Evolutionary conservation across 805 yeast genomes (phyloP), one percentile per base, ranked within the genome.

Genomic region (Cyberlindnera veronae): DNA sequence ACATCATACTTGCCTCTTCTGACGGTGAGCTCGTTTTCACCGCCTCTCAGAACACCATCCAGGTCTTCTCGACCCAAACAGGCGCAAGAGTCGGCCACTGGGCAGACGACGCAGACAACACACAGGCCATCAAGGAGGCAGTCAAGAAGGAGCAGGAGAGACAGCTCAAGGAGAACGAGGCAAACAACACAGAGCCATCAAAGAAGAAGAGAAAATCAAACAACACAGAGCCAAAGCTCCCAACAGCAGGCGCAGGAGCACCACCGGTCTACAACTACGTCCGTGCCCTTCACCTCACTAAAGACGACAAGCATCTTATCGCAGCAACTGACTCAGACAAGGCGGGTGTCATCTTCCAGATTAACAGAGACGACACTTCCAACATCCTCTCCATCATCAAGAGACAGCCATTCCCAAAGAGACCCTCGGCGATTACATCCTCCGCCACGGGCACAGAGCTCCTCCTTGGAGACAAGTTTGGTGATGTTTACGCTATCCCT

Each of bases 401-500:
- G 56, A 77, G 91, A 54, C 91, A 88, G 57, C 73, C 76, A 5
- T 83, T 87, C 55, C 89, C 96, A 27, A 91, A 91, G 62, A 79
- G 98, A 62, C 98, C 98, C n/a, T 82, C 88, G 50, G 81, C 96
- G 2, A 69, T 89, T 15, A 79, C 95, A 2, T 68, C 88, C 9
- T 69, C 86, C 7, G 64, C 79, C 1, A 71, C 82, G 24, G 63
- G 63, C 26, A 76, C 76, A 41, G 77, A 74, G 44, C 62, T 90
- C 7, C 60, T 88, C 3, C 74, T 90, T 18, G 96, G 95, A 16
- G 99, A 93, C 61, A 93, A 93, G 66, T 93, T 91, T 58, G 99
- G 99, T 34, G 99, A 93, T 63, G 96, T 89, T 6, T 93, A 86
- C 60, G 61, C 72, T 1, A 67, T 87, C 28, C 64, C 72, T 3